Base-by-base conservation (phyloP, 2,329 filamentous ascomycete genomes). In the Sclerotinia glacialis region DNA sequence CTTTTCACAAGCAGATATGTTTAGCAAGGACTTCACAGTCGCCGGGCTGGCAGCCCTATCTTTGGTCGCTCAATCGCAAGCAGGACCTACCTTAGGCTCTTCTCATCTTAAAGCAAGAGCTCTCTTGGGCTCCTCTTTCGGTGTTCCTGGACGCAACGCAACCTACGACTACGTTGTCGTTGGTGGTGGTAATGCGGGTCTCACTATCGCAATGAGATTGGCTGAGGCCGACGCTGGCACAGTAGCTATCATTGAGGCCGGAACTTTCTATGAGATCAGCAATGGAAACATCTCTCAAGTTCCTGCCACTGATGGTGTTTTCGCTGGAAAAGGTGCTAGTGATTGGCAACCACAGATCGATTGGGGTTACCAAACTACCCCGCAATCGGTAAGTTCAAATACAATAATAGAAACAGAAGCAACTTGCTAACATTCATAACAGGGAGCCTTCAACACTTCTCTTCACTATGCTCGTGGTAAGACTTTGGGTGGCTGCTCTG, bases 321-420 rank as follows among this genome's bases (percentile, higher is more conserved):
- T 59, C 40, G 34, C 68, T 34, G 53, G 66, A 44, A 46, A 44
- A 34, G 34, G 44, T 56, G 42, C 67, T 69, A 52, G 67, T 61
- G 65, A 67, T 37, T 56, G 50, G 52, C 65, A 67, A 53, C 65
- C 65, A n/a, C 60, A 58, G 37, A 52, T 75, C 34, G 74, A 75
- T 64, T 76, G 73, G 74, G 74, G 74, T 50, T 75, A 71, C 53
- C 55, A 69, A n/a, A 76, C 74, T n/a, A 70, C 67, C 23, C 69
- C 73, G 4, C 74, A 75, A 69, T 42, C 60, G 46, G 72, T 55
- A 71, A 72, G 42, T 18, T 63, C 7, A 7, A 59, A 1, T 18
- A 31, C 21, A 49, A 26, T 1, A 5, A n/a, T 16, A 6, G 9
- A 49, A 49, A 2, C 7, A 26, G 18, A 49, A 14, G 18, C 11